phyloP scores from a whole-genome alignment of 2,329 filamentous ascomycete genomes.

The Thielaviopsis musarum region DNA sequence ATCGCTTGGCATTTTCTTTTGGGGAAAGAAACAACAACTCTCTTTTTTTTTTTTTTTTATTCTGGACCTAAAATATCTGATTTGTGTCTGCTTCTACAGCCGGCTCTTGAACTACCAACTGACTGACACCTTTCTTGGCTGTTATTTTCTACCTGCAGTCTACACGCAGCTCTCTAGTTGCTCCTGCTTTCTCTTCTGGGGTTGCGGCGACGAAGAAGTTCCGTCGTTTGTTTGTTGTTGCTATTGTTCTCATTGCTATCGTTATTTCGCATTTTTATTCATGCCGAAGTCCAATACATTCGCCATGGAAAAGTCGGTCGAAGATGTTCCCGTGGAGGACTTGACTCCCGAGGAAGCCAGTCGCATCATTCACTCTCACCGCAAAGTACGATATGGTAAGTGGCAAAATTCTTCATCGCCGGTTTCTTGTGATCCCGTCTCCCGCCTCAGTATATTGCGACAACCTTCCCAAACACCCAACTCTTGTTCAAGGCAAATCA shows the following conservation, averaged over 20 bases:
- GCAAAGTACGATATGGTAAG: slow-evolving; percentile 52
- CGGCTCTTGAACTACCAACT: background rate
- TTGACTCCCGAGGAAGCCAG: slow-evolving; percentile 48
- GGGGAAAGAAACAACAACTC: background rate
- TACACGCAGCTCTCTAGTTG: background rate
- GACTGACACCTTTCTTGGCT: background rate
- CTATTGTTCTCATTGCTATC: too few species aligned
- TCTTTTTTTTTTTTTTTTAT: slow-evolving; percentile 1
- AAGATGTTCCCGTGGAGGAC: slow-evolving; percentile 33
- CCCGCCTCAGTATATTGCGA: background rate
- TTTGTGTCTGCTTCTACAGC: background rate
- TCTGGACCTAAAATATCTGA: background rate
- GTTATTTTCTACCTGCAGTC: background rate
- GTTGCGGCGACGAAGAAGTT: too few species aligned
- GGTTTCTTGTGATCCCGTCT: background rate
- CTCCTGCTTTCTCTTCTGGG: too few species aligned
- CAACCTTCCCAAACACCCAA: background rate
- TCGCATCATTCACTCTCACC: slow-evolving; percentile 52
- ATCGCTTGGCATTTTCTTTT: background rate
- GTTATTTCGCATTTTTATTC: too few species aligned
- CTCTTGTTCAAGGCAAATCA: background rate
- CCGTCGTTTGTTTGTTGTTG: too few species aligned
- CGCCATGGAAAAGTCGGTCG: slow-evolving; percentile 14
- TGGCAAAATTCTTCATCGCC: slow-evolving; percentile 11
- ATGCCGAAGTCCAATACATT: background rate